Evolutionary conservation across 768 basidiomycete genomes (phyloP).

Genomic region (Paxillus rubicundulus): DNA sequence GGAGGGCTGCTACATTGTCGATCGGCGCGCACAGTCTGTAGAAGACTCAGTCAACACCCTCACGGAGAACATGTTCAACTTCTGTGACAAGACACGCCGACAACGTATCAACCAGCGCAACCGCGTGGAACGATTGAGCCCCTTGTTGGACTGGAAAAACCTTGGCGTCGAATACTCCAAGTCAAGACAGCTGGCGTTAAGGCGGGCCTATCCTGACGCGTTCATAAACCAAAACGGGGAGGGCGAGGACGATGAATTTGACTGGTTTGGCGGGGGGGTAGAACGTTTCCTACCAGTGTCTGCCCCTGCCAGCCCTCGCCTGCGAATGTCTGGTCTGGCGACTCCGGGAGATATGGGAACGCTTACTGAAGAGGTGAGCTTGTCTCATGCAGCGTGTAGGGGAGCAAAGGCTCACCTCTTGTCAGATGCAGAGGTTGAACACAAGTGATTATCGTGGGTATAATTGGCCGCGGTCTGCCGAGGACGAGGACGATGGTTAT

Average conservation of each 20-base stretch:
- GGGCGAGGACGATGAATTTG: constrained; percentile 43
- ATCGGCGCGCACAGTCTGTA: constrained; percentile 83
- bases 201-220: constrained; percentile 93
- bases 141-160: constrained; percentile 97
- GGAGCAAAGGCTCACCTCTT: background rate
- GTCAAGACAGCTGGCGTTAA: constrained; percentile 84
- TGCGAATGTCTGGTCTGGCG: constrained; percentile 68
- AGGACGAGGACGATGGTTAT: constrained; percentile 90
- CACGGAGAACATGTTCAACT: constrained; percentile 68
- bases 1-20: constrained; percentile 96
- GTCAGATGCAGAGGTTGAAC: constrained; percentile 78
- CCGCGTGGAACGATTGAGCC: constrained; percentile 90
- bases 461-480: constrained; percentile 53
- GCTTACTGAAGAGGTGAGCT: constrained; percentile 73
- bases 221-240: constrained; percentile 65
- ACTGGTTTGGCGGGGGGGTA: constrained; percentile 48
- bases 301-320: constrained; percentile 84
- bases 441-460: constrained; percentile 81
- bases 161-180: constrained; percentile 97
- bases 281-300: constrained; percentile 70
- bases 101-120: constrained; percentile 99
- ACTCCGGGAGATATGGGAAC: constrained; percentile 95
- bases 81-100: constrained; percentile 81
- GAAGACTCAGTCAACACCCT: constrained; percentile 91
- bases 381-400: background rate